Conservation (phyloP, 2,329 filamentous ascomycete species). For the Pseudopyricularia javanii region DNA sequence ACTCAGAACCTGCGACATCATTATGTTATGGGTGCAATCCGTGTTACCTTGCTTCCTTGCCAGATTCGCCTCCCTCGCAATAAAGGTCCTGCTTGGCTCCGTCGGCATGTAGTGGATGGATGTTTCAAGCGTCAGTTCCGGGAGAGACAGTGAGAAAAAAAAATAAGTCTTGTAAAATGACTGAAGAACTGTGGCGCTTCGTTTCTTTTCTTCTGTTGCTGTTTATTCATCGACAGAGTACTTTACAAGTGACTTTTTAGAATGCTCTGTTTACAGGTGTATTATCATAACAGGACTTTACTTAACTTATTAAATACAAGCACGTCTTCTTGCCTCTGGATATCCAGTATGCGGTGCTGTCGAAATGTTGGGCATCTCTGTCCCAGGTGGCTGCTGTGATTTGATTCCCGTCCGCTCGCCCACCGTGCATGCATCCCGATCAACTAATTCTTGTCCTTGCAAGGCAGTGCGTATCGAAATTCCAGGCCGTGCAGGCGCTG, state of each 20-base stretch:
- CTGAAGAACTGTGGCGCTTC: neutral
- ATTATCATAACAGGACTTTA: no score
- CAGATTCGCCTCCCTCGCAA: neutral
- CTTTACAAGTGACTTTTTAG: no score
- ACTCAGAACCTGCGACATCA: no score
- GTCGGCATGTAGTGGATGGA: constrained; percentile 1
- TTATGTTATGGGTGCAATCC: no score
- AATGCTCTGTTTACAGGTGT: no score
- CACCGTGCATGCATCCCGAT: neutral
- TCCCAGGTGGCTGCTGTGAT: no score
- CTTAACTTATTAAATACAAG: neutral
- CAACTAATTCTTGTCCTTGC: neutral
- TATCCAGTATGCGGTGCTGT: neutral
- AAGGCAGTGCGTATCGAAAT: neutral
- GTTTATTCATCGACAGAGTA: no score
- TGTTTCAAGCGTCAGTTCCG: constrained; percentile 2
- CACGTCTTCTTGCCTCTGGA: neutral
- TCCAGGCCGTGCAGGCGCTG: neutral
- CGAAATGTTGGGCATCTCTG: neutral
- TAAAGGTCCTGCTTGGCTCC: neutral
- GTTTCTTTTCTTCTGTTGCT: neutral
- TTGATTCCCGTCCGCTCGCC: neutral
- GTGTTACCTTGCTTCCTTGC: neutral
- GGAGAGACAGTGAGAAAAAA: neutral
- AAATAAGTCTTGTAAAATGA: neutral